Evolutionary conservation across 495 filamentous ascomycete genomes (phyloP).

Genomic region (Penicillium egyptiacum): DNA sequence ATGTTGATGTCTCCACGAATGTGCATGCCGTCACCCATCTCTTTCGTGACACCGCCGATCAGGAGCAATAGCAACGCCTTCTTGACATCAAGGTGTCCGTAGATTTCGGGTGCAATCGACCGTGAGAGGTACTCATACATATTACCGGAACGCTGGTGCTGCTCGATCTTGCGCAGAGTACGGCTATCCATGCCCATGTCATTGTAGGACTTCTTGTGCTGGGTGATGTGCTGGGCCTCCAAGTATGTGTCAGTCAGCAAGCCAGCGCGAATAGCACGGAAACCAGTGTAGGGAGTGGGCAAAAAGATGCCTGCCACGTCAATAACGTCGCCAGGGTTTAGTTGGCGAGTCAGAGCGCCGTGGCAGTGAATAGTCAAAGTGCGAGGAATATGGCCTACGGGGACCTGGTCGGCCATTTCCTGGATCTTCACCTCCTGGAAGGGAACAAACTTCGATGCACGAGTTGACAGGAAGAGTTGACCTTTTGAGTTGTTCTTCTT

Average conservation of each 20-base stretch:
- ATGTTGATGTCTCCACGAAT: constrained; percentile 99
- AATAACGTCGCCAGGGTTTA: constrained; percentile 92
- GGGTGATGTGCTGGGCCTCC: constrained; percentile 87
- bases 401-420: constrained; percentile 97
- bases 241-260: constrained; percentile 95
- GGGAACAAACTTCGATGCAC: constrained; percentile 93
- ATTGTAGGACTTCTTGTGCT: constrained; percentile 97
- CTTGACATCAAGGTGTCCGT: constrained; percentile 94
- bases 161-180: constrained; percentile 76
- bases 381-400: constrained; percentile 94
- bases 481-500: constrained; percentile 87
- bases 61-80: constrained; percentile 92
- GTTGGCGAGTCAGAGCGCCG: constrained; percentile 75
- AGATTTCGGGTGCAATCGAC: constrained; percentile 97
- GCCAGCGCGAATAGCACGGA: constrained; percentile 92
- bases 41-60: constrained; percentile 94
- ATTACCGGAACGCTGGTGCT: constrained; percentile 77
- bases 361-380: constrained; percentile 87
- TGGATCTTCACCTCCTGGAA: constrained; percentile 99
- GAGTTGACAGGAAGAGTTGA: constrained; percentile 86
- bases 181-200: constrained; percentile 75
- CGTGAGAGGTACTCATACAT: constrained; percentile 92
- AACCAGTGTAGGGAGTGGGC: constrained; percentile 95
- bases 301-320: constrained; percentile 95
- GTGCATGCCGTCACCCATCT: constrained; percentile 96